Evolutionary conservation across 1,284 basidiomycete genomes (phyloP), one percentile per base, ranked within the genome.

Genomic region (Puccinia novopanici): DNA sequence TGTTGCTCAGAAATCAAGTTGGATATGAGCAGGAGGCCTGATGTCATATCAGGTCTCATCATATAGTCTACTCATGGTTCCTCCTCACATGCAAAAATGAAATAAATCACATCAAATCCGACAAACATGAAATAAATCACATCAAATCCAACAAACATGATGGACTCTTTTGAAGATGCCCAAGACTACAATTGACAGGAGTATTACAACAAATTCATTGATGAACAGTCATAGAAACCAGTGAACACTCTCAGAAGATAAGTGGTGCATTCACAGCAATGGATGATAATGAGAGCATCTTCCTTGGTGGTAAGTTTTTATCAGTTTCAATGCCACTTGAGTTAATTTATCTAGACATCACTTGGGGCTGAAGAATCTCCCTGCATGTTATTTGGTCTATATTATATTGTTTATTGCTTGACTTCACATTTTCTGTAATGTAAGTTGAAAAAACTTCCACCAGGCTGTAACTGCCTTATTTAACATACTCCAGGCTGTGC

Each of bases 341-440:
- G 5, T 37, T 67, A 15, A 24, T 24, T 57, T 57, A 24, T 57
- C 27, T 54, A 10, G 52, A 48, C n/a, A n/a, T n/a, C n/a, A n/a
- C n/a, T n/a, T n/a, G n/a, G n/a, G n/a, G n/a, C n/a, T n/a, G n/a
- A n/a, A n/a, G n/a, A n/a, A 12, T 68, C 45, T 5, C 22, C 24
- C 27, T 17, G 27, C 19, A 3, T 19, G 50, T 71, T 12, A 3
- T 71, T 17, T n/a, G 57, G 74, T 52, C 42, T 59, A 48, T 13
- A 65, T 76, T 17, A 65, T 45, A n/a, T 22, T 63, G n/a, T 63
- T 76, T 30, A 27, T 63, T 24, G 10, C 27, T 15, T 76, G 74
- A 52, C 72, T 74, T 30, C 54, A 74, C 40, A n/a, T 74, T 3
- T 74, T 74, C 54, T 74, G 70, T 59, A 59, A 65, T 19, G 40